A percentile compares a stretch with the other conserved stretches of the same genome.
phyloP scores from a whole-genome alignment of 2,329 filamentous ascomycete species.

The Aspergillus terreus region DNA sequence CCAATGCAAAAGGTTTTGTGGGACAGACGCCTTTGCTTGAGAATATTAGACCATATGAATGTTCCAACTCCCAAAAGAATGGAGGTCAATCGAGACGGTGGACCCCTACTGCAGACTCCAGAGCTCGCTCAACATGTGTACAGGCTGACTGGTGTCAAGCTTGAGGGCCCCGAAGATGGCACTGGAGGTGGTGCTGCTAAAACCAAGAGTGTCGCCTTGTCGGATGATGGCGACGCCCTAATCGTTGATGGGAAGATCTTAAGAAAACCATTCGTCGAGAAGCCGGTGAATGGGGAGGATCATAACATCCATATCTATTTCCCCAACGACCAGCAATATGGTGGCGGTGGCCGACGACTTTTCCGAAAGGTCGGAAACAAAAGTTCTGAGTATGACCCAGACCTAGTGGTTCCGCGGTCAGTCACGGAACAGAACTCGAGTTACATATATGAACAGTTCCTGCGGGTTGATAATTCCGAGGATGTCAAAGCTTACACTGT shows the following conservation, averaged over 20 bases:
- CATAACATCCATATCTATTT: constrained; percentile 99
- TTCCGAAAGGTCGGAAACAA: constrained; percentile 99
- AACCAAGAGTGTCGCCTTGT: constrained; percentile 70
- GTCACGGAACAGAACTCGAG: constrained; percentile 77
- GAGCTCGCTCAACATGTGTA: constrained; percentile 78
- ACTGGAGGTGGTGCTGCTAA: constrained; percentile 55
- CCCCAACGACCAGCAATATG: constrained; percentile 66
- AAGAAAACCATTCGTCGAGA: constrained; percentile 94
- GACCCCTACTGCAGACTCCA: constrained; percentile 70
- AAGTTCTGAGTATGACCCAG: constrained; percentile 87
- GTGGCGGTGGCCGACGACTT: constrained; percentile 83
- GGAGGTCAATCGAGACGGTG: constrained; percentile 90
- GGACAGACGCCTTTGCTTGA: constrained; percentile 87
- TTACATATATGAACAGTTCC: constrained; percentile 96
- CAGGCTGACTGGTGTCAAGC: constrained; percentile 70
- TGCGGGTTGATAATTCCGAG: constrained; percentile 93
- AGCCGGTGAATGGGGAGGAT: constrained; percentile 96
- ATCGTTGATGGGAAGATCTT: constrained; percentile 79
- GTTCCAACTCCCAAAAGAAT: constrained; percentile 85
- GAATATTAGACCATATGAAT: constrained; percentile 80
- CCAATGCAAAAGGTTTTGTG: constrained; percentile 96
- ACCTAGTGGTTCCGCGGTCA: constrained; percentile 70
- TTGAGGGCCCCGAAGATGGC: constrained; percentile 68
- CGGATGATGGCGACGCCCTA: constrained; percentile 86
- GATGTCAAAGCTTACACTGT: constrained; percentile 99